These are phyloP conservation scores for Macrolepiota fuliginosa DNA, from an alignment of 768 basidiomycete species.

Conservation along the genomic window DNA sequence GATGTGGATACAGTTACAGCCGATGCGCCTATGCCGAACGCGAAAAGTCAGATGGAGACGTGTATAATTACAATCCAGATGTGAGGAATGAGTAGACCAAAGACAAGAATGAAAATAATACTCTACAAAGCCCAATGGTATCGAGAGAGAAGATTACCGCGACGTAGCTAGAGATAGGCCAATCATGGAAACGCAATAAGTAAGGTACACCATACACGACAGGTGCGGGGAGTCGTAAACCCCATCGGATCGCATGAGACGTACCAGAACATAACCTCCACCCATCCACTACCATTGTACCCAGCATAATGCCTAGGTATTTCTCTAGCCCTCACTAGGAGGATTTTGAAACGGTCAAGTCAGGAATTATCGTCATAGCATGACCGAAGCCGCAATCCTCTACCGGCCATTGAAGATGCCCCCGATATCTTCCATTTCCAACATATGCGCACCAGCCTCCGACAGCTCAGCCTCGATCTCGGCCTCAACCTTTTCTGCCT, in stretches of 20 bases:
- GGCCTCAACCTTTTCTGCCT: conserved; percentile 48
- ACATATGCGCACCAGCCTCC: conserved; percentile 60
- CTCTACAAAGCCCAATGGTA: conserved; percentile 7
- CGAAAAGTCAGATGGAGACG: not conserved
- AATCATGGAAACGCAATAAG: conserved; percentile 1
- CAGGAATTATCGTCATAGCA: not conserved
- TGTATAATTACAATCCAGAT: not conserved
- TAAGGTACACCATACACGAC: conserved; percentile 5
- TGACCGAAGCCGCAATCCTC: not conserved
- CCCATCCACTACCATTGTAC: not conserved
- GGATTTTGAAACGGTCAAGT: conserved; percentile 28
- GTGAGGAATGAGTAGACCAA: not conserved
- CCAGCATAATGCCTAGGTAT: not conserved
- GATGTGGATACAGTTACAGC: not conserved
- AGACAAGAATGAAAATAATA: not conserved
- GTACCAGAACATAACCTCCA: conserved; percentile 1
- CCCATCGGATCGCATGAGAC: conserved; percentile 3
- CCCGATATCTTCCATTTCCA: conserved; percentile 66
- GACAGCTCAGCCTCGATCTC: conserved; percentile 68
- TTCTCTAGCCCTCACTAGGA: not conserved
- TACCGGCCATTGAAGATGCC: conserved; percentile 58
- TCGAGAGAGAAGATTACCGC: conserved; percentile 1
- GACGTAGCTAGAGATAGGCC: not conserved
- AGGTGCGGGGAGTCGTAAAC: not conserved
- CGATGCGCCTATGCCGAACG: not conserved